A percentile compares a stretch with the other conserved stretches of the same genome.
phyloP scores from a whole-genome alignment of 148 eudicot genomes.

The Persicaria maculosa region DNA sequence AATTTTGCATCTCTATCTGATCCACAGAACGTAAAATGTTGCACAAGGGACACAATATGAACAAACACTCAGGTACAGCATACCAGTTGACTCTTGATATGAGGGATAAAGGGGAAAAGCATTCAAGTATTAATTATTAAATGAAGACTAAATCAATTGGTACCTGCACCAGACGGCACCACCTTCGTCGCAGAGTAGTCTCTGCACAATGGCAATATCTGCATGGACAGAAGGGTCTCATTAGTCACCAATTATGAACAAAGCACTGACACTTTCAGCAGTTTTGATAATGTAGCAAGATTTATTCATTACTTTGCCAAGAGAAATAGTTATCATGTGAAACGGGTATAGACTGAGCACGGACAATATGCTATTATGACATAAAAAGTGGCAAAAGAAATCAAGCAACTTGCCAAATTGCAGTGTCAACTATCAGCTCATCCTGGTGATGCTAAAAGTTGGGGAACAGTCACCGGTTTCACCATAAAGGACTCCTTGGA shows the following conservation, averaged over 20 bases:
- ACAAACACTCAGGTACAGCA: neutral
- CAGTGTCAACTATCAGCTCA: neutral
- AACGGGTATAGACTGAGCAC: neutral
- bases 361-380: neutral
- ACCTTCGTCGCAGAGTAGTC: neutral
- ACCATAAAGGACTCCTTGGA: conserved; percentile 17
- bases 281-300: no score
- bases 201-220: neutral
- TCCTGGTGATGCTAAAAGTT: neutral
- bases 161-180: neutral
- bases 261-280: neutral
- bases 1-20: neutral
- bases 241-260: neutral
- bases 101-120: neutral
- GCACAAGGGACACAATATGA: neutral
- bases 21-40: neutral
- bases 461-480: neutral
- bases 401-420: conserved; percentile 8
- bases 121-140: neutral
- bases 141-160: neutral
- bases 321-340: neutral
- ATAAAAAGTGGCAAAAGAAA: neutral
- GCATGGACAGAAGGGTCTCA: neutral
- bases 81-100: neutral
- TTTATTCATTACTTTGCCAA: no score